Percentiles rank a stretch among this genome's conserved stretches.
phyloP scores from a whole-genome alignment of 495 filamentous ascomycete species.

The Trichoderma orchidacearum region DNA sequence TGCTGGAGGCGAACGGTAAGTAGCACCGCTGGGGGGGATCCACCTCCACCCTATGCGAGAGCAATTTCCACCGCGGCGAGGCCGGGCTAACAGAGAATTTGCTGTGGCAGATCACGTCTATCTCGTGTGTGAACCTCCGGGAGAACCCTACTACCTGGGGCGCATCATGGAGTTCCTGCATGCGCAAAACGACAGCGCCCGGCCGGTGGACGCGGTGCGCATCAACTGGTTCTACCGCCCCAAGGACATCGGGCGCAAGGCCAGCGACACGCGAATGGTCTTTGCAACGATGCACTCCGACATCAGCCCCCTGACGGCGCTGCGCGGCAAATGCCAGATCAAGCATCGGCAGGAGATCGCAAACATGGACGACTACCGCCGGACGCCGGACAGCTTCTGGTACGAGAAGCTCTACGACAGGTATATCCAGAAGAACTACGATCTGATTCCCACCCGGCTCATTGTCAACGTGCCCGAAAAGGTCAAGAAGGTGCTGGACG shows the following conservation, averaged over 20 bases:
- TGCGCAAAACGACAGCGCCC: conserved; percentile 51
- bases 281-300: conserved; percentile 99
- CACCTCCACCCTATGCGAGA: conserved; percentile 4
- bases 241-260: conserved; percentile 85
- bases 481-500: conserved; percentile 88
- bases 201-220: conserved; percentile 72
- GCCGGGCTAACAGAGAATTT: conserved; percentile 12
- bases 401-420: conserved; percentile 96
- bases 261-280: conserved; percentile 74
- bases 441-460: conserved; percentile 79
- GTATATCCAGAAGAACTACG: conserved; percentile 95
- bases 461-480: conserved; percentile 92
- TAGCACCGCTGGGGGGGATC: conserved; percentile 8
- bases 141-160: conserved; percentile 93
- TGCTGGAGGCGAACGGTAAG: conserved; percentile 75
- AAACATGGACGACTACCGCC: conserved; percentile 72
- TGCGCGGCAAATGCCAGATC: conserved; percentile 88
- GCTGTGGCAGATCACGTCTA: conserved; percentile 90
- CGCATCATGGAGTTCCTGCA: conserved; percentile 97
- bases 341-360: conserved; percentile 74
- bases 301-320: conserved; percentile 76
- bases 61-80: background rate
- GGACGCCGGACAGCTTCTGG: conserved; percentile 77
- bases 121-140: conserved; percentile 92
- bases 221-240: conserved; percentile 98